These are phyloP conservation scores for Penicillium sp. DNA, from an alignment of 2,329 filamentous ascomycete species.

Conservation along the genomic window DNA sequence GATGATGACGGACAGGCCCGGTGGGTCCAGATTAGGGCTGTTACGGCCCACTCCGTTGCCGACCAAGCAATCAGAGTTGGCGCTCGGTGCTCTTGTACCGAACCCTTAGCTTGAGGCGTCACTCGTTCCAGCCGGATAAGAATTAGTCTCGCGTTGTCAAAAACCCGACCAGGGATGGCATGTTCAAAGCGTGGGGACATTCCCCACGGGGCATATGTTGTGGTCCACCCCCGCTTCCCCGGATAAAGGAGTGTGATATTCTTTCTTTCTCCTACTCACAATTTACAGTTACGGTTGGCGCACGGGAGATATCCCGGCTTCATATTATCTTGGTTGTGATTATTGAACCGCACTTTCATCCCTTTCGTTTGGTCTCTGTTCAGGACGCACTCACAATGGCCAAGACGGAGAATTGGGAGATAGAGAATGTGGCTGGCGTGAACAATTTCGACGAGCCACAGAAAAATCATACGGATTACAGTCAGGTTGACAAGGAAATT, in stretches of 20 bases:
- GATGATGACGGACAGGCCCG: background rate
- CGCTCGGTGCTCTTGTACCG: background rate
- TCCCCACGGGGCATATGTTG: background rate
- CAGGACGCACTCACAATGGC: background rate
- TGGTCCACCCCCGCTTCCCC: conserved; percentile 12
- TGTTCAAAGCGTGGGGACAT: background rate
- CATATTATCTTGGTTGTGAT: background rate
- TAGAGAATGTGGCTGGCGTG: conserved; percentile 3
- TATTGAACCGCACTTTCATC: background rate
- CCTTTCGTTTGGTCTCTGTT: background rate
- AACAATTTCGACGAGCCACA: conserved; percentile 32
- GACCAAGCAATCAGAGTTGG: conserved; percentile 1
- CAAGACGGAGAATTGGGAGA: conserved; percentile 7
- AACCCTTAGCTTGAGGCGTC: background rate
- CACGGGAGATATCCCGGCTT: background rate
- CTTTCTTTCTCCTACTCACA: background rate
- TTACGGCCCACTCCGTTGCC: conserved; percentile 11
- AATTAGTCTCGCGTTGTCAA: background rate
- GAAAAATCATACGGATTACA: conserved; percentile 56
- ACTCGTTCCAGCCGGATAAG: background rate
- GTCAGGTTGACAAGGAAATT: conserved; percentile 66
- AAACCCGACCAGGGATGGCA: background rate
- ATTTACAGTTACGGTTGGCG: background rate
- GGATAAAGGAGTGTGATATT: background rate
- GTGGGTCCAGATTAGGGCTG: conserved; percentile 2